Base-by-base conservation (phyloP, 306 rosid genomes). In the Vicia villosa region DNA sequence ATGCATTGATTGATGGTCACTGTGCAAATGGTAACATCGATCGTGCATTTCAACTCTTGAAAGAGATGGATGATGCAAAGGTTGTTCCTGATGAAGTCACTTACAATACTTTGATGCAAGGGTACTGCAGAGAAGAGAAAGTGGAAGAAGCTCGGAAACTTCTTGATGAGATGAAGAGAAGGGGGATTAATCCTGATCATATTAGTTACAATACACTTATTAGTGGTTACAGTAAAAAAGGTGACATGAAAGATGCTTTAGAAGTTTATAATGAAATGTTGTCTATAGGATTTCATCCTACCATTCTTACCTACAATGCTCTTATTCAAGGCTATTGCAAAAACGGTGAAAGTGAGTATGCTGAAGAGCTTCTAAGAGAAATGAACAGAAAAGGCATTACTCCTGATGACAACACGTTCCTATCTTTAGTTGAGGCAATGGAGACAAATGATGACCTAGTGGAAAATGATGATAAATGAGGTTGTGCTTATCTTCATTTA, bases 101-200 rank as follows among this genome's bases (percentile, higher is more conserved):
- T 49, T 92, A 79, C 74, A 92, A 92, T 75, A 84, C 95, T 49
- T 85, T 92, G 77, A 92, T 92, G 96, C 97, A 89, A 72, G 96
- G 97, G 68, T 81, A 47, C 45, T 89, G 92, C 66, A 89, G 92
- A 79, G 83, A 58, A 47, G 96, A 96, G 41, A 89, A 86, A 80
- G 96, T 92, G 65, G 95, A 92, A 72, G 96, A 89, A 78, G 96
- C 98, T 63, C 83, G 86, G 5, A 52, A 85, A 65, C 95, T 90
- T 82, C 76, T 90, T 32, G 74, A 79, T 12, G 88, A 84, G 83
- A 92, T 92, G 95, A 92, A 87, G 86, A 83, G 82, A 77, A 84
- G 83, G 67, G 96, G 92, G 72, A 87, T 92, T 61, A 87, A 87
- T 64, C 96, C 96, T 19, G 96, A 85, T 78, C 86, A 83, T 72